Percentiles rank a stretch among this genome's conserved stretches.
Evolutionary conservation across 805 yeast species (phyloP).

Genomic region (Cyberlindnera suaveolens): DNA sequence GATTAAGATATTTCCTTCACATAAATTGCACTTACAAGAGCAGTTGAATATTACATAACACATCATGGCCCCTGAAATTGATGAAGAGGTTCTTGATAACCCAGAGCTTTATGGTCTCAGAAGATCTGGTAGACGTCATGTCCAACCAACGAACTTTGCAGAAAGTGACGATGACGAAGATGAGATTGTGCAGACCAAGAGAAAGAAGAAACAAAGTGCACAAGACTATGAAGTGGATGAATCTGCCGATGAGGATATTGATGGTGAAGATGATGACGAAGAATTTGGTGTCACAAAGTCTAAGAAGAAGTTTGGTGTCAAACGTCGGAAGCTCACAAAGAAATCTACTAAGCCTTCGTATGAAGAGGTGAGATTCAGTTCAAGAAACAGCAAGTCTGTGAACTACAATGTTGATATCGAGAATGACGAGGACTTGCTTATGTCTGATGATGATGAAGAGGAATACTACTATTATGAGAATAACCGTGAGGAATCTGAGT

Average conservation of each 20-base stretch:
- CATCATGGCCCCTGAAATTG: conserved; percentile 26
- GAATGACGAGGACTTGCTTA: conserved; percentile 37
- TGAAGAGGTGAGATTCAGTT: conserved; percentile 67
- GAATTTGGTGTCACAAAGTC: conserved; percentile 30
- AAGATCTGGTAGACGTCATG: conserved; percentile 52
- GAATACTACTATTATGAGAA: conserved; percentile 24
- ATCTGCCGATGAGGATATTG: conserved; percentile 26
- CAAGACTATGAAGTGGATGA: conserved; percentile 21
- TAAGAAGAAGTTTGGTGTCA: conserved; percentile 21
- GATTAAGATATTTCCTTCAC: too few relatives aligned
- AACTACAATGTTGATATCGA: conserved; percentile 73
- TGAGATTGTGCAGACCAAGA: conserved; percentile 19
- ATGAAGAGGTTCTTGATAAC: conserved; percentile 53
- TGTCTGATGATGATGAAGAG: conserved; percentile 26
- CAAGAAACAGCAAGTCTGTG: conserved; percentile 58
- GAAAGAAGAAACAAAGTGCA: conserved; percentile 21
- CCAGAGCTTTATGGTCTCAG: conserved; percentile 84
- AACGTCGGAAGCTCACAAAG: conserved; percentile 16
- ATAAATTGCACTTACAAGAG: too few relatives aligned
- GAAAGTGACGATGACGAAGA: conserved; percentile 22
- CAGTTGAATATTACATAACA: not conserved
- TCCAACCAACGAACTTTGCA: conserved; percentile 14
- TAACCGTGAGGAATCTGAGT: conserved; percentile 21
- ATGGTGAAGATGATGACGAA: conserved; percentile 31
- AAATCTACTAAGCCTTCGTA: conserved; percentile 18